Base-by-base conservation (phyloP, 2,329 filamentous ascomycete species). In the Fusarium sp. region DNA sequence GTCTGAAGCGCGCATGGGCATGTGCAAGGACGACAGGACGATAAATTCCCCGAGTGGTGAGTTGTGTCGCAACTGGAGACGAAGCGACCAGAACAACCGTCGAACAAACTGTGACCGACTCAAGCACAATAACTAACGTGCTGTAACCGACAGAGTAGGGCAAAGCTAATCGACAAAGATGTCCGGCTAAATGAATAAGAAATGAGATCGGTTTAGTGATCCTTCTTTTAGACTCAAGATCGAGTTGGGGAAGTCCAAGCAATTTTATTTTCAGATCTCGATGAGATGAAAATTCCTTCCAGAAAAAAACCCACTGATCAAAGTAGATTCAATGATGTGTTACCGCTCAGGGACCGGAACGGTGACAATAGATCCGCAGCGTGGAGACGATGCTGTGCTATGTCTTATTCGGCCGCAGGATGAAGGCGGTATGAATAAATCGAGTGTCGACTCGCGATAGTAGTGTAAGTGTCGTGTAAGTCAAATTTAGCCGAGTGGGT, bases 21-120 rank as follows among this genome's bases (percentile, higher is more conserved):
- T 75, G 73, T 76, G 73, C 73, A 72, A 68, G 66, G 72, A 76
- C 73, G 63, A 76, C 63, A 75, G 72, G 73, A 68, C 49, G 44
- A 70, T 51, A 71, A 71, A 75, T 73, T 75, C 64, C 71, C 71
- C 72, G 68, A 70, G 55, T 53, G 44, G 56, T 53, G 43, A 62
- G 52, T 50, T 52, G 62, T 59, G 56, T 59, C 54, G 54, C 51
- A 64, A 50, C 66, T 69, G 59, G 72, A 64, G 62, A 65, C 62
- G 58, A 40, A 42, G 29, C 50, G 42, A 32, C 44, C 50, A 53
- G 46, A 65, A 49, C 46, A 51, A 50, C 45, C 24, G 46, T 68
- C 53, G 67, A 59, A 67, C 54, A 47, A 66, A 47, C 56, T 52
- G 52, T 49, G 43, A 60, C 38, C 24, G 58, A 59, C 59, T 54